Base-by-base conservation (phyloP, 495 filamentous ascomycete species). In the Evansstolkia leycettana region DNA sequence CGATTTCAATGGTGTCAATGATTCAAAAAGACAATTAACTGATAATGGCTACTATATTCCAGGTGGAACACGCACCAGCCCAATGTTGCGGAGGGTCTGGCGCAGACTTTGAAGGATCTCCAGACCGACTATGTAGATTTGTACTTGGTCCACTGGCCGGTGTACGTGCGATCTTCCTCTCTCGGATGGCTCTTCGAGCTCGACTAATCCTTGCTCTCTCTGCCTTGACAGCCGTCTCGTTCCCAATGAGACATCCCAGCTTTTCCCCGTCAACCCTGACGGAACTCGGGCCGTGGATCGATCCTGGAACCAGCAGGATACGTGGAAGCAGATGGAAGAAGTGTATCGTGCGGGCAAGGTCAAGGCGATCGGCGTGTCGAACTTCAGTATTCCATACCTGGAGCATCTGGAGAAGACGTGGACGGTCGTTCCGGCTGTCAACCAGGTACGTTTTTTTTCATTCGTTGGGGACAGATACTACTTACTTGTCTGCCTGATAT, bases 311-410 rank as follows among this genome's bases (percentile, higher is more conserved):
- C n/a, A n/a, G n/a, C n/a, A n/a, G 44, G 47, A 62, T 13, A 72
- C 76, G 18, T 94, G 85, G 85, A 66, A 65, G 30, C 73, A 68
- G 28, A 67, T 90, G 60, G 84, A 92, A 54, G 68, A 67, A 24
- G 62, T 88, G 41, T 69, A 80, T 7, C 3, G 7, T 16, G 60
- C 69, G 4, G 84, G 84, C 27, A 73, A 78, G 38, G 74, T 80
- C 12, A 72, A 73, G 36, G 78, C 74, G 27, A 87, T 94, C 45
- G 86, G 86, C 11, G 80, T 92, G 12, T 84, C 77, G 43, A 94
- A 92, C 48, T 89, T 76, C 57, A 62, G 79, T 1, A 55, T 68
- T 7, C 51, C 67, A 26, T 68, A 86, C 42, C 62, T 86, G 24
- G 67, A 83, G 45, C 65, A 73, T 2, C 69, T 80, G 17, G 60